Base-by-base conservation (phyloP, 1,284 basidiomycete genomes). In the Melampsora larici-populina region DNA sequence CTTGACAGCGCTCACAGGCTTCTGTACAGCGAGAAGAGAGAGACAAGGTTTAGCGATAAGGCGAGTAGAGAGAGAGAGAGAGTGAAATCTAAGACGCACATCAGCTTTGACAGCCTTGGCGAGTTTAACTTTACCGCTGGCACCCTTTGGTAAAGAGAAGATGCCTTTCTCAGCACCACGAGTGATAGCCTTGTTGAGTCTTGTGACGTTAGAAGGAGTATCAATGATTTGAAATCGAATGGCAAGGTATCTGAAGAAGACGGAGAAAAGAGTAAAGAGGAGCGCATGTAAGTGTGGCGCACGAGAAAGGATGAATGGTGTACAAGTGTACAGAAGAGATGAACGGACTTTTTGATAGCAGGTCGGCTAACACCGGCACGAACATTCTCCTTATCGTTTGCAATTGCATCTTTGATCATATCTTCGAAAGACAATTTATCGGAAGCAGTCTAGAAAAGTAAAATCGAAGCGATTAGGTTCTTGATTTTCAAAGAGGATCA, bases 61-160 rank as follows among this genome's bases (percentile, higher is more conserved):
- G 33, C 21, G 26, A 31, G 17, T 11, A 43, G 5, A 62, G 29
- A 40, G 21, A 43, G 43, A 60, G 33, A 17, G 43, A 60, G 46
- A 77, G 55, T 70, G 36, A 8, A 49, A 65, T 72, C 43, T 8
- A 64, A 24, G 2, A 43, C 78, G 73, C 49, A 69, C 73, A 72
- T 60, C 17, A 31, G 33, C 40, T 26, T 78, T 75, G 55, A 51
- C 43, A 31, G 70, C n/a, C 33, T 73, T 72, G 62, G 36, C 67
- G 33, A 80, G 26, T 73, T 78, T 80, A 74, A 81, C 77, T 69
- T 81, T 81, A 49, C 81, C 81, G 33, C 69, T 33, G 11, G 70
- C 40, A 0, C 81, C 81, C 43, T 81, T 81, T 13, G 81, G 81
- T 11, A 81, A 75, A 9, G 70, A 48, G 48, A 81, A 80, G 24